Percentiles rank a stretch among this genome's conserved stretches.
Evolutionary conservation across 352 stramenopile species (phyloP).

Genomic region (Phytophthora tentaculata): DNA sequence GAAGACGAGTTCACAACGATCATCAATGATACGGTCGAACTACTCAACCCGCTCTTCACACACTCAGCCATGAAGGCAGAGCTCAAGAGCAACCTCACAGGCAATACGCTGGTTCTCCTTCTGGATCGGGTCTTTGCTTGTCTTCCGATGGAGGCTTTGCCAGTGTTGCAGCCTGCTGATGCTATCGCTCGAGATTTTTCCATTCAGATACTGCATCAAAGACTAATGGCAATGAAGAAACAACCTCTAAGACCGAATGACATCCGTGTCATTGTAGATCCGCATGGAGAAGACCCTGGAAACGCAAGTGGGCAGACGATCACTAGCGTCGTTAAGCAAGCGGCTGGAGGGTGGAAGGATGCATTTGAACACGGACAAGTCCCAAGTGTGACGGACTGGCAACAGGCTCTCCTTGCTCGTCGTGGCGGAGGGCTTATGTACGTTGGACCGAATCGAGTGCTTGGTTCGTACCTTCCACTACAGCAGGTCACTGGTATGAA

Average conservation of each 20-base stretch:
- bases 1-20: slow-evolving; percentile 66
- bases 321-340: slow-evolving; percentile 48
- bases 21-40: slow-evolving; percentile 44
- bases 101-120: slow-evolving; percentile 57
- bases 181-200: slow-evolving; percentile 73
- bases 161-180: slow-evolving; percentile 50
- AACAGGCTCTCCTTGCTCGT: slow-evolving; percentile 61
- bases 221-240: slow-evolving; percentile 55
- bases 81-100: slow-evolving; percentile 50
- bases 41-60: slow-evolving; percentile 62
- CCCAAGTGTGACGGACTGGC: slow-evolving; percentile 73
- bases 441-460: slow-evolving; percentile 67
- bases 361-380: slow-evolving; percentile 63
- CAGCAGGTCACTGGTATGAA: slow-evolving; percentile 75
- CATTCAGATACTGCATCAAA: slow-evolving; percentile 70
- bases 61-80: slow-evolving; percentile 50
- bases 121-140: slow-evolving; percentile 56
- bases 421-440: slow-evolving; percentile 73
- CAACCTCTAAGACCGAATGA: slow-evolving; percentile 63
- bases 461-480: slow-evolving; percentile 57
- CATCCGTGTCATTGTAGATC: slow-evolving; percentile 71
- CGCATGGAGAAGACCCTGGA: slow-evolving; percentile 55
- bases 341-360: slow-evolving; percentile 63
- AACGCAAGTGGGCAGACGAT: slow-evolving; percentile 50
- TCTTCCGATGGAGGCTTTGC: slow-evolving; percentile 64